Evolutionary conservation across 129 eudicot species (phyloP), one percentile per base, ranked within the genome.

Genomic region (Ambrosia artemisiifolia): DNA sequence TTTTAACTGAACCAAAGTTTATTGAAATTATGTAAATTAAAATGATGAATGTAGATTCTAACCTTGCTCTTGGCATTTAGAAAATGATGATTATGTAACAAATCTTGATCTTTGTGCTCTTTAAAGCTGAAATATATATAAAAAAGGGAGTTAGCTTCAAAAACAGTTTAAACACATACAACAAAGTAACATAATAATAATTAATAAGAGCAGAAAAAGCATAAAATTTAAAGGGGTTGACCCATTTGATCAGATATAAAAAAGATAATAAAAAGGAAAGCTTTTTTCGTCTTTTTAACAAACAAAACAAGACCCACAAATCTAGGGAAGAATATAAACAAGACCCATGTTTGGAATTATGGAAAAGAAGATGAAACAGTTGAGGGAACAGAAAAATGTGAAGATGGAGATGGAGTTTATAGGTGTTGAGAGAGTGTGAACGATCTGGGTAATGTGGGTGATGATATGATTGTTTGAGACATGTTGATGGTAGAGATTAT

Each of bases 1-100:
- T 36, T 48, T 36, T 2, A 57, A 12, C 3, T 16, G 12, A 54
- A 72, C 40, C 2, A 10, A 44, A 44, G 18, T 24, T 70, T 11
- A 4, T 34, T 57, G 13, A 50, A 24, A 24, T 24, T 24, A 16
- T 46, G 11, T 0, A 44, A 10, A 19, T 11, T 0, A n/a, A 56
- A 5, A 36, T 11, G 32, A 36, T 17, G 49, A 70, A 77, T 78
- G 46, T 8, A 42, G 61, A 34, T 53, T 36, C 79, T 44, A 55
- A 87, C 92, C 92, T 87, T 82, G 61, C 77, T 87, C 88, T 76
- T 48, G 88, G 87, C 88, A 87, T 87, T 74, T 67, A 51, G 24
- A 65, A 14, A 28, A 34, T 14, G 17, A 20, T 60, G 65, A 51
- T n/a, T 20, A 65, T 70, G 75, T 61, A 46, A 67, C 20, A 18